A percentile compares a stretch with the other conserved stretches of the same genome.
These are phyloP conservation scores for Staphylotrichum tortipilum DNA, from an alignment of 495 filamentous ascomycete species.

Conservation along the genomic window DNA sequence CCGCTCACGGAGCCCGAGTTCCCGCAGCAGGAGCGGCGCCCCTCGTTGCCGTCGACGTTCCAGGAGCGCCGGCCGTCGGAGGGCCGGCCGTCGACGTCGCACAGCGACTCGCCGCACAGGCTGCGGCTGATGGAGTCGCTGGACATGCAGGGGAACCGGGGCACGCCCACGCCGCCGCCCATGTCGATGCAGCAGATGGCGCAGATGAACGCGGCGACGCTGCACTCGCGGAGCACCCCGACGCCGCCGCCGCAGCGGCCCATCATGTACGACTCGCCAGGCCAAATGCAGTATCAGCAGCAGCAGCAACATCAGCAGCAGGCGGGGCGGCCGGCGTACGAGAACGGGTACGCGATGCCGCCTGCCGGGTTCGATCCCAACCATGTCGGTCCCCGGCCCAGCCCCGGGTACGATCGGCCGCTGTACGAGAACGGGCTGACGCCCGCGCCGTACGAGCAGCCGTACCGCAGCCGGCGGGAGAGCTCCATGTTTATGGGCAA, in stretches of 20 bases:
- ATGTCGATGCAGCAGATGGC: conserved; percentile 27
- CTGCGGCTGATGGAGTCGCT: conserved; percentile 36
- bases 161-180: conserved; percentile 38
- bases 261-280: conserved; percentile 28
- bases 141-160: conserved; percentile 27
- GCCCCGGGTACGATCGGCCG: conserved; percentile 34
- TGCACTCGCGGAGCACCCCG: conserved; percentile 30
- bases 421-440: conserved; percentile 33
- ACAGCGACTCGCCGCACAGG: conserved; percentile 35
- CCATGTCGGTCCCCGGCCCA: not conserved
- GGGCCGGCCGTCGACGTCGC: conserved; percentile 35
- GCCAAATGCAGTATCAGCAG: too few relatives aligned
- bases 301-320: too few relatives aligned
- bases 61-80: conserved; percentile 24
- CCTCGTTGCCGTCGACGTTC: conserved; percentile 21
- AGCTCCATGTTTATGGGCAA: conserved; percentile 41
- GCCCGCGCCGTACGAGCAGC: conserved; percentile 33
- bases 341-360: conserved; percentile 24
- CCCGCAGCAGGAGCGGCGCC: conserved; percentile 16
- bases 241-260: conserved; percentile 37
- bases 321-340: conserved; percentile 38
- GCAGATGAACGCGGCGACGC: conserved; percentile 25
- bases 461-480: conserved; percentile 36
- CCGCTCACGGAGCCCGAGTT: conserved; percentile 22
- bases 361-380: not conserved